Evolutionary conservation across 768 basidiomycete genomes (phyloP), one percentile per base, ranked within the genome.

Genomic region (Hortiboletus flavorubellus): DNA sequence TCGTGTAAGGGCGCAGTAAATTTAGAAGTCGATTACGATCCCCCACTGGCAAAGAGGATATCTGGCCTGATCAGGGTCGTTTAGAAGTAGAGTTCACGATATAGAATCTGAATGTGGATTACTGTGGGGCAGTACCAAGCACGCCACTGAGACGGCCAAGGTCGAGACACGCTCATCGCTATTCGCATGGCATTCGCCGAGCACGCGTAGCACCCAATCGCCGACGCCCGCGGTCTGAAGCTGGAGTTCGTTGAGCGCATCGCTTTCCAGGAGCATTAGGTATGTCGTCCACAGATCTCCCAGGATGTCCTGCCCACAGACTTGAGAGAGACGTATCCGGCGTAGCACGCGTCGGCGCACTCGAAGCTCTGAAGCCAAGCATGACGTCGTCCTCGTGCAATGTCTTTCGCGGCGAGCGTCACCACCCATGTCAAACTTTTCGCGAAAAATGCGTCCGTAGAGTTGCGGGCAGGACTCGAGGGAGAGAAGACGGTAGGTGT

Each of bases 191-290:
- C n/a, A 54, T 46, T 67, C 58, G 46, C 58, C 53, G 56, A 73
- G 59, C 3, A 68, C 51, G 45, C 53, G 56, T 16, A 63, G 34
- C 33, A 68, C 54, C 65, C 65, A 72, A 37, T 66, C 46, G 12
- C 74, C 56, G 59, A 83, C 76, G 31, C 74, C 72, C 38, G 72
- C 76, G 18, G 65, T 58, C 15, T 65, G 62, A 10, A 86, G 73
- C 26, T 83, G 78, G 23, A 56, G 63, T 53, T 75, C 75, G 59
- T 83, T 85, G 47, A 74, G 64, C 4, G 73, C 73, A 37, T 76
- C 75, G 59, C 78, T 80, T 64, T 88, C 86, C 33, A 84, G 63
- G n/a, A 82, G 63, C 80, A 87, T 84, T 57, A 83, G 73, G 54
- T 83, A 74, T 7, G 78, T 78, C 8, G 78, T 78, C 78, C 82